Evolutionary conservation across 768 basidiomycete genomes (phyloP).

Genomic region (Tubosaeta sp.): DNA sequence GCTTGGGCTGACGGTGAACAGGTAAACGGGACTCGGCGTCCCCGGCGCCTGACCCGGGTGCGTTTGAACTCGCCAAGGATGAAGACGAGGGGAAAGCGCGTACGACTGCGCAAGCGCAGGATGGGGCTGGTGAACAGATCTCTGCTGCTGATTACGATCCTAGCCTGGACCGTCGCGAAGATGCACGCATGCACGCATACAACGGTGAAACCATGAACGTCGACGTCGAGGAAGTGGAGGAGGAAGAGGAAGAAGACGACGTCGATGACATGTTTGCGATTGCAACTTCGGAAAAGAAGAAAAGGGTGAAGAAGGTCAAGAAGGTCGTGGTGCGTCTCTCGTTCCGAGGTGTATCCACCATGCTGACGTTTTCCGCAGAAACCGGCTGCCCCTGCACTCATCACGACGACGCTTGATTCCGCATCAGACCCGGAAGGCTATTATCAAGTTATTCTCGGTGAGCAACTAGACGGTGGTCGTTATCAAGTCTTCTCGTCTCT

Average conservation of each 20-base stretch:
- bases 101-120: slow-evolving; percentile 42
- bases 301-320: slow-evolving; percentile 53
- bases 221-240: slow-evolving; percentile 47
- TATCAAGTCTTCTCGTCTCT: slow-evolving; percentile 94
- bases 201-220: slow-evolving; percentile 34
- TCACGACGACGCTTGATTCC: slow-evolving; percentile 78
- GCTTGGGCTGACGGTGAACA: not conserved
- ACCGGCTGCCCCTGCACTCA: slow-evolving; percentile 55
- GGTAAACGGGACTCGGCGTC: slow-evolving; percentile 54
- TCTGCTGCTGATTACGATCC: slow-evolving; percentile 94
- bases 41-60: slow-evolving; percentile 51
- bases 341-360: not conserved
- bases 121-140: slow-evolving; percentile 60
- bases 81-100: slow-evolving; percentile 47
- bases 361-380: slow-evolving; percentile 34
- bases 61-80: slow-evolving; percentile 68
- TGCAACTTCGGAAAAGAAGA: slow-evolving; percentile 42
- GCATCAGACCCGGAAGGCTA: slow-evolving; percentile 95
- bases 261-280: slow-evolving; percentile 96
- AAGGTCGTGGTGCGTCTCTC: slow-evolving; percentile 46
- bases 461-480: slow-evolving; percentile 85
- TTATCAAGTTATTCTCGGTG: slow-evolving; percentile 90
- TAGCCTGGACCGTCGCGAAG: slow-evolving; percentile 75
- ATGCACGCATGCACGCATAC: slow-evolving; percentile 66
- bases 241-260: slow-evolving; percentile 67